Evolutionary conservation across 306 rosid genomes (phyloP), one percentile per base, ranked within the genome.

Genomic region (Arachis hypogaea): DNA sequence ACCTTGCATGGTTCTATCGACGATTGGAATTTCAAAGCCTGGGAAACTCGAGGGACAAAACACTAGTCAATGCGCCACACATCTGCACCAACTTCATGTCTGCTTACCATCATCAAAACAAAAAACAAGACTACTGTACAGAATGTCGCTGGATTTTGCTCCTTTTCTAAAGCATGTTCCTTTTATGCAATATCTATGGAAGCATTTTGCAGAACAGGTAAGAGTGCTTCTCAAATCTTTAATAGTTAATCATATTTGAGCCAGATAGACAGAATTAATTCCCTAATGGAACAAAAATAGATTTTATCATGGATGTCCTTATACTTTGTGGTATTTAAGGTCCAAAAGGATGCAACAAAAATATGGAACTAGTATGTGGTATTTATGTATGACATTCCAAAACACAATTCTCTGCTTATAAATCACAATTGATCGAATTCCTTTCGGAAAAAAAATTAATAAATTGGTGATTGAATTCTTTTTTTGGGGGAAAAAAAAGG

Each of bases 81-180:
- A 93, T 69, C 85, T 93, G 33, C 98, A 93, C 81, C 98, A 93
- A 71, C 98, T 91, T 52, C 97, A 93, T 57, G 98, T 93, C 47
- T 93, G 98, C 83, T 82, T 91, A 74, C 98, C 97, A 10, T 89
- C 97, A 30, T 85, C 97, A 11, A 86, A 93, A 84, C 74, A 76
- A 58, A 90, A 88, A 69, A 93, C 98, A 57, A 89, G 98, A 76
- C 78, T 93, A 62, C 79, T 93, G 36, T 93, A 93, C 80, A 83
- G 98, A 91, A 89, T 93, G 97, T 93, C 98, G 12, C 74, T 93
- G 46, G 98, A 93, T 77, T 93, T 93, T 14, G 98, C 97, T 7
- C 96, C 98, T 0, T 2, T 91, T 55, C 89, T 93, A 67, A 93
- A 87, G 85, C 89, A 91, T 68, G 16, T 93, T 63, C 98, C 98